Conservation (phyloP, 2,329 filamentous ascomycete species). For the Monilinia polystroma region DNA sequence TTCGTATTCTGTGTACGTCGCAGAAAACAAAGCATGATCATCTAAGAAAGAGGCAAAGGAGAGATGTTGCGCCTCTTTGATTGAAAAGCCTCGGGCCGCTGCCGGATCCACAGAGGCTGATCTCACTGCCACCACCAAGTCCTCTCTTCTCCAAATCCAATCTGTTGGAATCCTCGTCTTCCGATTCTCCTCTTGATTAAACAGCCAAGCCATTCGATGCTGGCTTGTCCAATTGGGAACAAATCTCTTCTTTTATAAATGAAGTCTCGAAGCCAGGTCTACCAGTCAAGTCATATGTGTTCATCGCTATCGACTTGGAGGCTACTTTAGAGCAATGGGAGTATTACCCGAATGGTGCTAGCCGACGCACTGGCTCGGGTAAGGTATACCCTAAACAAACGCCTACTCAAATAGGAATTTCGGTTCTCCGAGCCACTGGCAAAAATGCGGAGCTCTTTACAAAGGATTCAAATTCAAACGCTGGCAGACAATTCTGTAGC, state of each 20-base stretch:
- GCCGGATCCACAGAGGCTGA: not conserved
- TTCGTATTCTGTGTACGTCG: too few relatives aligned
- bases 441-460: not conserved
- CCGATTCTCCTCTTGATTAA: too few relatives aligned
- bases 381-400: not conserved
- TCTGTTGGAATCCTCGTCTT: too few relatives aligned
- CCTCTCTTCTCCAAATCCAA: too few relatives aligned
- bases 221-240: not conserved
- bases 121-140: not conserved
- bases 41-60: not conserved
- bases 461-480: not conserved
- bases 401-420: constrained; percentile 11
- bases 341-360: not conserved
- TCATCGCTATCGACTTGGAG: constrained; percentile 14
- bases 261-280: not conserved
- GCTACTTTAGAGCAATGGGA: not conserved
- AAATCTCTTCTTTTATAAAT: not conserved
- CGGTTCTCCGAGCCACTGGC: not conserved
- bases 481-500: not conserved
- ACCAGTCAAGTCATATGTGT: not conserved
- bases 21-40: not conserved
- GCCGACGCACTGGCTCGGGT: not conserved
- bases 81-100: not conserved
- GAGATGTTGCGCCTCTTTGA: not conserved
- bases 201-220: too few relatives aligned